These are phyloP conservation scores for Amaranthus palmeri DNA, from an alignment of 148 eudicot species.

Conservation along the genomic window DNA sequence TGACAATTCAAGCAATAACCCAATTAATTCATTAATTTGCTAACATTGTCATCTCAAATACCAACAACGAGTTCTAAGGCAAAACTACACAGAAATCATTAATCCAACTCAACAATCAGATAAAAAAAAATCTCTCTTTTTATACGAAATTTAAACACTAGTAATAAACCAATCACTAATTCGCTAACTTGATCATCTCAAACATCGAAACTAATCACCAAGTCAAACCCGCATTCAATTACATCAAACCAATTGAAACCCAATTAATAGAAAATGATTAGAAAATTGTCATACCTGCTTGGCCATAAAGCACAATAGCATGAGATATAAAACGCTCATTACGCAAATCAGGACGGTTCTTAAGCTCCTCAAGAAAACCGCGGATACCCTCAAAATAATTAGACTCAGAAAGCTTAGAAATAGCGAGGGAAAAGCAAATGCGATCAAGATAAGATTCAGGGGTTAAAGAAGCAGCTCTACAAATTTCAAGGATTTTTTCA, in stretches of 20 bases:
- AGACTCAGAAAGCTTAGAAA: conserved; percentile 44
- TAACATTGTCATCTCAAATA: neutral
- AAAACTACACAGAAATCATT: neutral
- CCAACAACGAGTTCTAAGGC: neutral
- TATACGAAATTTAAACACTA: no score
- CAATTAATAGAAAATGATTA: neutral
- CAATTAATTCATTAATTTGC: neutral
- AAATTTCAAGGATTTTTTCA: conserved; percentile 60
- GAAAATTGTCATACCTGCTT: conserved; percentile 25
- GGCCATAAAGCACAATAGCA: conserved; percentile 67
- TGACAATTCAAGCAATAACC: neutral
- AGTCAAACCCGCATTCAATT: neutral
- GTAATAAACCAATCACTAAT: no score
- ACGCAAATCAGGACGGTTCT: conserved; percentile 47
- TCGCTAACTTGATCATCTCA: no score
- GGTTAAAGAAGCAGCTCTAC: conserved; percentile 62
- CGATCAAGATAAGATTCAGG: conserved; percentile 70
- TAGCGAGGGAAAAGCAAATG: conserved; percentile 54
- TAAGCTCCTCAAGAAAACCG: conserved; percentile 47
- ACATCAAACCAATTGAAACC: neutral
- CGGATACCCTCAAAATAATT: conserved; percentile 54
- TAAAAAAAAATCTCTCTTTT: no score
- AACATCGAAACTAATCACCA: no score
- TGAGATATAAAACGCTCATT: conserved; percentile 55
- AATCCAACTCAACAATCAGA: no score